Conservation (phyloP, 306 rosid species). For the Lathyrus tuberosus region DNA sequence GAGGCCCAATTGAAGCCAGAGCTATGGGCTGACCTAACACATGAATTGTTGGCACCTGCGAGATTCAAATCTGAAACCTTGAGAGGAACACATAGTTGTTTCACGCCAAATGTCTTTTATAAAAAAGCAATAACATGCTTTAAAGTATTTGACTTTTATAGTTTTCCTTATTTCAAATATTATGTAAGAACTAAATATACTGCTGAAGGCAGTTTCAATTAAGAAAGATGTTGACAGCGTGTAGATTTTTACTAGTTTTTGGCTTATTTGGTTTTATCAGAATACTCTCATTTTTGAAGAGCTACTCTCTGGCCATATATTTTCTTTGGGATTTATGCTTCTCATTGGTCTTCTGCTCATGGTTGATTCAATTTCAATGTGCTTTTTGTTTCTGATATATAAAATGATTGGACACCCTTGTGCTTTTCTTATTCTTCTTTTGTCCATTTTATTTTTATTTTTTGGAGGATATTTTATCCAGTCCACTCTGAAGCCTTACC, state of each 20-base stretch:
- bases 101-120: conserved; percentile 10
- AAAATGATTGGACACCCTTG: not conserved
- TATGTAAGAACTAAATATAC: conserved; percentile 6
- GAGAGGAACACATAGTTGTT: not conserved
- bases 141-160: not conserved
- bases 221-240: not conserved
- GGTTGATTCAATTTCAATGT: not conserved
- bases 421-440: not conserved
- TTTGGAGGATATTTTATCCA: conserved; percentile 18
- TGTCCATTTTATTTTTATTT: not conserved
- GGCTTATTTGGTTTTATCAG: conserved; percentile 5
- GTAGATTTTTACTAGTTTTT: conserved; percentile 9
- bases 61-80: too few species aligned
- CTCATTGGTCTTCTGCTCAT: not conserved
- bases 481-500: conserved; percentile 2
- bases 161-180: not conserved
- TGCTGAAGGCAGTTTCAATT: too few species aligned
- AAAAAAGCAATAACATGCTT: not conserved
- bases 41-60: too few species aligned
- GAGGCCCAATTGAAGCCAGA: too few species aligned
- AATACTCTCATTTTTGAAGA: not conserved
- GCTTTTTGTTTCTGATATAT: not conserved
- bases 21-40: too few species aligned
- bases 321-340: conserved; percentile 1
- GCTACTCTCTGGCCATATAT: not conserved